Percentiles rank a stretch among this genome's conserved stretches.
These are phyloP conservation scores for Podaxis sp. DNA, from an alignment of 768 basidiomycete genomes.

Conservation along the genomic window DNA sequence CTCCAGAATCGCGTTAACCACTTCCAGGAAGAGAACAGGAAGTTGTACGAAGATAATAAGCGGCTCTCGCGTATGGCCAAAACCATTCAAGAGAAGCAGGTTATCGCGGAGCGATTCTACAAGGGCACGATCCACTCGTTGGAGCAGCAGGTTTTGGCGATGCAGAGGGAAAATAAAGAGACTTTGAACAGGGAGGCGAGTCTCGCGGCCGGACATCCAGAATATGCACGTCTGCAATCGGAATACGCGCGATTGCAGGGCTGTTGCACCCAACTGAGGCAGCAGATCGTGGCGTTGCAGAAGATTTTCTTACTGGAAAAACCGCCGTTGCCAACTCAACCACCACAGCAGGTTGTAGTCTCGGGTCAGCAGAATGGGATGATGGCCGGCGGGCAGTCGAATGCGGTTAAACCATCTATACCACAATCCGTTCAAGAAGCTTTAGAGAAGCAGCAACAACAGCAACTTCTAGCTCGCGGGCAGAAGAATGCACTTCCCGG, in stretches of 20 bases:
- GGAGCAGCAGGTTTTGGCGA: conserved; percentile 4
- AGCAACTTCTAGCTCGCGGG: conserved; percentile 1
- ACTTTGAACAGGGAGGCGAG: conserved; percentile 5
- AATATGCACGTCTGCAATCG: conserved; percentile 11
- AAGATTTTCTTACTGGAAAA: not conserved
- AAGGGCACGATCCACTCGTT: conserved; percentile 17
- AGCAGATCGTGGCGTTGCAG: not conserved
- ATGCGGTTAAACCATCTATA: not conserved
- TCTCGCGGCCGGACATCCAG: conserved; percentile 8
- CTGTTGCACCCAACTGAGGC: conserved; percentile 1
- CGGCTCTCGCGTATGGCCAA: conserved; percentile 27
- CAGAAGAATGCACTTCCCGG: not conserved
- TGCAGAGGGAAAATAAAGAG: conserved; percentile 10
- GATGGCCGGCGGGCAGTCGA: not conserved
- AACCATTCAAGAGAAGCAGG: conserved; percentile 21
- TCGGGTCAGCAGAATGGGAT: not conserved
- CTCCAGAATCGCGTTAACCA: conserved; percentile 30
- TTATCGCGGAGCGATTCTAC: conserved; percentile 20
- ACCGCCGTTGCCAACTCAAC: not conserved
- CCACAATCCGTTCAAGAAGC: conserved; percentile 5
- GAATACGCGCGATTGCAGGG: conserved; percentile 1
- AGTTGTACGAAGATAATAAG: conserved; percentile 40
- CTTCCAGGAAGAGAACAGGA: conserved; percentile 38
- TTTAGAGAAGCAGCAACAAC: conserved; percentile 11
- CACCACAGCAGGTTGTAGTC: not conserved